Conservation (phyloP, 2,329 filamentous ascomycete genomes). For the Xylaria sp. region DNA sequence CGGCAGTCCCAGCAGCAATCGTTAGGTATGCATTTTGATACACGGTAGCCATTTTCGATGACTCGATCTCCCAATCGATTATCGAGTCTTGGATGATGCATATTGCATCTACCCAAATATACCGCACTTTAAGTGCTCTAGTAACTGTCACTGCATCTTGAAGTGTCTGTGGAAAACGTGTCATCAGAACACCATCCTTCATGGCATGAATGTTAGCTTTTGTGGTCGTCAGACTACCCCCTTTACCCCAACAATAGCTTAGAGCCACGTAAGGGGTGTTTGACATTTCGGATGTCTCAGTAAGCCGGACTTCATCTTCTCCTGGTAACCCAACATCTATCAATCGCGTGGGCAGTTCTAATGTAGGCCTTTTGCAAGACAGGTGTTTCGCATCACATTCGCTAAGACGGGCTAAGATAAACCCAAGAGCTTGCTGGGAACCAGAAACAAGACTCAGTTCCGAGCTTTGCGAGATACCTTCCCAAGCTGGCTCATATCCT, state of each 20-base stretch:
- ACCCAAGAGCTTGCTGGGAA: background rate
- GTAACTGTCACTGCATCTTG: conserved; percentile 4
- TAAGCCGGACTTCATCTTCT: background rate
- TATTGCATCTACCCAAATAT: conserved; percentile 16
- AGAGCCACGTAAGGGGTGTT: background rate
- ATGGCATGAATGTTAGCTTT: background rate
- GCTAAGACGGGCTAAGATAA: background rate
- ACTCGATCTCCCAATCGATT: conserved; percentile 7
- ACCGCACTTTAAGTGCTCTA: background rate
- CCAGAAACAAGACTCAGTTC: background rate
- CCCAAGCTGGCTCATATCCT: background rate
- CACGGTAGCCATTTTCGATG: background rate
- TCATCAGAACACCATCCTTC: background rate
- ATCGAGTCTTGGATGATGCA: conserved; percentile 16
- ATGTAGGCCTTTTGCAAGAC: background rate
- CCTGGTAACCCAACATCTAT: background rate
- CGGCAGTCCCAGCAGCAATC: background rate
- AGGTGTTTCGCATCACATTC: background rate
- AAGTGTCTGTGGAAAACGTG: conserved; percentile 2
- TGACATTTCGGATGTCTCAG: background rate
- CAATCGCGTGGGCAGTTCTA: background rate
- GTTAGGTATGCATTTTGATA: background rate
- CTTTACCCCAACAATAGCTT: conserved; percentile 11
- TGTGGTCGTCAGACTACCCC: background rate
- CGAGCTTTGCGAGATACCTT: background rate